Base-by-base conservation (phyloP, 2,329 filamentous ascomycete species). In the Fusarium subtropicale region DNA sequence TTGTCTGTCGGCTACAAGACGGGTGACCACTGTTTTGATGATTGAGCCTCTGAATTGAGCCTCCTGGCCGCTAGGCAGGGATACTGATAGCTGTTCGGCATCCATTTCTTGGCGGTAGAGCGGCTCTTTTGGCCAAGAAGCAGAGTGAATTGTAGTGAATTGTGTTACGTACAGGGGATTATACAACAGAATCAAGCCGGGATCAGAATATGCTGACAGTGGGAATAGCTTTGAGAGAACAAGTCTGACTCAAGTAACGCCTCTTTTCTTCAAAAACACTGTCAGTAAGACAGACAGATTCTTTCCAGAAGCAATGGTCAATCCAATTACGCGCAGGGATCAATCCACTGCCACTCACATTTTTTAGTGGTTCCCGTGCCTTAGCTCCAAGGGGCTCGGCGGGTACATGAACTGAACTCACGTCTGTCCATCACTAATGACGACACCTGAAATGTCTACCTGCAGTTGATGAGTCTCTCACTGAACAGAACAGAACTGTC, bases 1-100 rank as follows among this genome's bases (percentile, higher is more conserved):
- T 71, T 66, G 65, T 46, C 62, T 52, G 30, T 71, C 71, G 65
- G 69, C 48, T 68, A 61, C 48, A 66, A 66, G 63, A 68, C 48
- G 50, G 53, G 47, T 52, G 13, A 22, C 12, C 20, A 52, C 55
- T 60, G 30, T 20, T 39, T 38, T 62, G 22, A 31, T 33, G 46
- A 24, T 24, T 10, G 39, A 44, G 41, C 33, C 22, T 24, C 31
- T 34, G 46, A 52, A 52, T 60, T 52, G 44, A 60, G 58, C 58
- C 56, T 61, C 58, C 31, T 60, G 36, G 58, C 41, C 48, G 24
- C 48, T 52, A 41, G 41, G 18, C 60, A 69, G 52, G 66, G 66
- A 54, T 64, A 20, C 33, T 58, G 54, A 64, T 58, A 52, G 54
- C 45, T 52, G 36, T 53, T 54, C 53, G 48, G 61, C 56, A 63